Conservation (phyloP, 345 rosid genomes). For the Eucalyptus regnans region DNA sequence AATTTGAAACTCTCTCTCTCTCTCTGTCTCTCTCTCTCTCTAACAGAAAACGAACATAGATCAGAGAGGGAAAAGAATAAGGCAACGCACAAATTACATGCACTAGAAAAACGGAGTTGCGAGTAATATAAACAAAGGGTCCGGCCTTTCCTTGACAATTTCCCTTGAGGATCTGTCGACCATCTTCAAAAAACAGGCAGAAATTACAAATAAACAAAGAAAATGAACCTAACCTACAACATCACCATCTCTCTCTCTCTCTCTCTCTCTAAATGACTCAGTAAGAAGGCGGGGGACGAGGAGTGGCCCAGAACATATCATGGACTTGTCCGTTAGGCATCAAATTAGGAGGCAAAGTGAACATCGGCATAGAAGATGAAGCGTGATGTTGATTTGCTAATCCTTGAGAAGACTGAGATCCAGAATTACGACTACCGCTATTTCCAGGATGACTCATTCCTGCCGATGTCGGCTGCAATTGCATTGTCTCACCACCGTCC, state of each 20-base stretch:
- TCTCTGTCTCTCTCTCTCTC: background rate
- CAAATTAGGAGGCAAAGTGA: conserved; percentile 57
- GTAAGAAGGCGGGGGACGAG: conserved; percentile 54
- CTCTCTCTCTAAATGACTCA: background rate
- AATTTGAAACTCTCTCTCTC: background rate
- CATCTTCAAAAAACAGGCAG: background rate
- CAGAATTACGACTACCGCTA: background rate
- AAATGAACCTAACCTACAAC: background rate
- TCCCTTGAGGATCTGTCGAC: background rate
- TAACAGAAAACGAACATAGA: background rate
- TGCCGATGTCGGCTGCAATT: background rate
- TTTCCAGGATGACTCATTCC: background rate
- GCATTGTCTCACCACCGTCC: conserved; percentile 9
- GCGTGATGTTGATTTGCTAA: conserved; percentile 1
- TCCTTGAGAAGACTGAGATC: conserved; percentile 14
- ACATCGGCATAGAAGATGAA: conserved; percentile 32
- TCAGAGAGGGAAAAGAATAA: background rate
- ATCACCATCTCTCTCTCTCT: background rate
- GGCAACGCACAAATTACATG: background rate
- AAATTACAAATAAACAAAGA: background rate
- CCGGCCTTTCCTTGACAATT: background rate
- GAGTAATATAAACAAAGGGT: background rate
- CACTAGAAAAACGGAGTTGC: background rate
- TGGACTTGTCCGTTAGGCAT: conserved; percentile 55
- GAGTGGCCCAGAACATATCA: conserved; percentile 73